Evolutionary conservation across 495 filamentous ascomycete species (phyloP).

Genomic region (Hypoxylon rickii): DNA sequence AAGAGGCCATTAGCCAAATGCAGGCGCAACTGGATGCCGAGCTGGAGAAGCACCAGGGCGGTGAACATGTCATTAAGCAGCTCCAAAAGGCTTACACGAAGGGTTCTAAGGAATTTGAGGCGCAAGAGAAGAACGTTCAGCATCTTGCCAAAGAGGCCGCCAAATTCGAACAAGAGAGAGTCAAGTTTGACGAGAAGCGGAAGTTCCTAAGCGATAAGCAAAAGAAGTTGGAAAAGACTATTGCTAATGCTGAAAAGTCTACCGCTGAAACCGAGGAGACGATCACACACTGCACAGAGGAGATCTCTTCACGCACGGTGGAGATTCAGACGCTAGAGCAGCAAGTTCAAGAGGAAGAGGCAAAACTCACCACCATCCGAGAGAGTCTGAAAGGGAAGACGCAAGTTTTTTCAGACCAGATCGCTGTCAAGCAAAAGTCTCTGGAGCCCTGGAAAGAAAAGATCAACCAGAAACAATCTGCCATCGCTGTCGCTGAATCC

Average conservation of each 20-base stretch:
- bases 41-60: conserved; percentile 88
- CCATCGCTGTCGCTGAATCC: conserved; percentile 90
- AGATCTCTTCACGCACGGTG: conserved; percentile 72
- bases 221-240: conserved; percentile 92
- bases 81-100: conserved; percentile 84
- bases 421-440: conserved; percentile 87
- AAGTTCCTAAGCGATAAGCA: conserved; percentile 89
- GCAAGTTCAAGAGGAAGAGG: conserved; percentile 75
- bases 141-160: conserved; percentile 83
- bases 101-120: conserved; percentile 77
- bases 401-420: conserved; percentile 89
- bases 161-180: conserved; percentile 90
- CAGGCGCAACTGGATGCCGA: conserved; percentile 86
- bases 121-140: conserved; percentile 80
- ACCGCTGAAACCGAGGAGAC: conserved; percentile 75
- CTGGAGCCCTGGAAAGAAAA: conserved; percentile 96
- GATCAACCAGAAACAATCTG: conserved; percentile 92
- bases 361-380: conserved; percentile 77
- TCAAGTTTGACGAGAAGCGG: conserved; percentile 96
- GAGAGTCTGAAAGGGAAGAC: conserved; percentile 93
- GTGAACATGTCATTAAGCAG: conserved; percentile 86
- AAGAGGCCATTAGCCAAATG: conserved; percentile 88
- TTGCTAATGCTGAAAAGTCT: conserved; percentile 64
- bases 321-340: conserved; percentile 76
- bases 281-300: conserved; percentile 73